Percentiles rank a stretch among this genome's conserved stretches.
Conservation (phyloP, 2,329 filamentous ascomycete species). For the Paecilomyces dactylethromorphus region DNA sequence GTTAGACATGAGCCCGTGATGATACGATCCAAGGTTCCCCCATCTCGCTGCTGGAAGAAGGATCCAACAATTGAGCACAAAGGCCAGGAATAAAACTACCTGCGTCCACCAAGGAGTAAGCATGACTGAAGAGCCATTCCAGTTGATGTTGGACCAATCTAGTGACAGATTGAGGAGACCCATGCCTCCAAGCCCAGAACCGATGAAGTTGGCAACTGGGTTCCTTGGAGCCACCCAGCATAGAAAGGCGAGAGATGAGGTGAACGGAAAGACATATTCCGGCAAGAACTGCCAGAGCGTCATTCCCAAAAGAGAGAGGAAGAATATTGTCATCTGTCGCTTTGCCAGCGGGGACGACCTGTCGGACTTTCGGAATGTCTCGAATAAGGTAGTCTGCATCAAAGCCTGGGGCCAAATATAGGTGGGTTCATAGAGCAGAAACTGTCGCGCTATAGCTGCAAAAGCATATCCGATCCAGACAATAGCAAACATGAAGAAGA, state of each 20-base stretch:
- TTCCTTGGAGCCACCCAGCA: conserved; percentile 59
- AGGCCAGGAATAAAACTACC: conserved; percentile 51
- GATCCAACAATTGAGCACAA: conserved; percentile 52
- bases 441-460: conserved; percentile 51
- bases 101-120: conserved; percentile 56
- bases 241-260: conserved; percentile 54
- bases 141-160: conserved; percentile 57
- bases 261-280: conserved; percentile 55
- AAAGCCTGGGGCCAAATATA: conserved; percentile 49
- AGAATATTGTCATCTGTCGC: conserved; percentile 54
- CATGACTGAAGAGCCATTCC: conserved; percentile 41
- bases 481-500: conserved; percentile 56
- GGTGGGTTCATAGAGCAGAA: conserved; percentile 53
- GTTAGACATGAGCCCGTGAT: conserved; percentile 54
- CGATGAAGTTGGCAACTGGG: conserved; percentile 53
- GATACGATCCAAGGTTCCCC: conserved; percentile 47
- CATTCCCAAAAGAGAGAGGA: conserved; percentile 45
- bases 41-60: conserved; percentile 54
- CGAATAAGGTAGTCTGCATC: conserved; percentile 54
- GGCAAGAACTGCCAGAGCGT: conserved; percentile 58
- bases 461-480: conserved; percentile 55
- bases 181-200: conserved; percentile 56
- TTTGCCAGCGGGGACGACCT: conserved; percentile 43
- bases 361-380: conserved; percentile 45
- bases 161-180: conserved; percentile 54